A percentile compares a stretch with the other conserved stretches of the same genome.
Conservation (phyloP, 192 early-diverging fungal genomes). For the Coemansia sp. region DNA sequence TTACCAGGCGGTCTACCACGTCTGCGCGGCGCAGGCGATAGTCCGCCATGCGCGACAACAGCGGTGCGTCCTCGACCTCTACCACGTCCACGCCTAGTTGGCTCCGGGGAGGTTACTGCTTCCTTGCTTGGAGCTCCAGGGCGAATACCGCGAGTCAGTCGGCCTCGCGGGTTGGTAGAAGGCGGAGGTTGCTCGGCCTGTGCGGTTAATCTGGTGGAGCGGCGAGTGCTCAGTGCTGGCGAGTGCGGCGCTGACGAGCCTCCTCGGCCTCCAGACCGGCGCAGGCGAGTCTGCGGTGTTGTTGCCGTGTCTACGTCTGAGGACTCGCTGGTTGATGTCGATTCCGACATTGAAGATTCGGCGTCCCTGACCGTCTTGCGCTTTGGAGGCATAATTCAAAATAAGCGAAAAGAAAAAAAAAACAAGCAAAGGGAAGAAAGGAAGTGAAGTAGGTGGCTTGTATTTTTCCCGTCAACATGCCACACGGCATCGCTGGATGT, state of each 20-base stretch:
- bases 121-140: slow-evolving; percentile 10
- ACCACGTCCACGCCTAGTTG: slow-evolving; percentile 14
- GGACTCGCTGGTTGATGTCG: slow-evolving; percentile 18
- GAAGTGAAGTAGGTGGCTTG: background rate
- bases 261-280: slow-evolving; percentile 13
- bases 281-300: slow-evolving; percentile 22
- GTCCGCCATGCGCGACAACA: slow-evolving; percentile 2
- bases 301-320: slow-evolving; percentile 23
- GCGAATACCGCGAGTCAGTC: slow-evolving; percentile 42
- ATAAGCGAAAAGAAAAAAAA: background rate
- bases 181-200: slow-evolving; percentile 24
- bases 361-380: slow-evolving; percentile 31
- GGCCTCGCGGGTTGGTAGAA: slow-evolving; percentile 25
- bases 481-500: background rate
- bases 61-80: slow-evolving; percentile 21
- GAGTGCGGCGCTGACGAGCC: slow-evolving; percentile 19
- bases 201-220: slow-evolving; percentile 36
- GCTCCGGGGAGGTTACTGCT: background rate
- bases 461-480: background rate
- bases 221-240: slow-evolving; percentile 39
- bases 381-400: slow-evolving; percentile 40
- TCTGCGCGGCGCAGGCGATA: background rate
- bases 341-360: slow-evolving; percentile 17
- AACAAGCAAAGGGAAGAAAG: slow-evolving; percentile 6
- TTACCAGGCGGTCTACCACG: background rate